phyloP scores from a whole-genome alignment of 2,329 filamentous ascomycete genomes.

The Aspergillus sclerotialis region DNA sequence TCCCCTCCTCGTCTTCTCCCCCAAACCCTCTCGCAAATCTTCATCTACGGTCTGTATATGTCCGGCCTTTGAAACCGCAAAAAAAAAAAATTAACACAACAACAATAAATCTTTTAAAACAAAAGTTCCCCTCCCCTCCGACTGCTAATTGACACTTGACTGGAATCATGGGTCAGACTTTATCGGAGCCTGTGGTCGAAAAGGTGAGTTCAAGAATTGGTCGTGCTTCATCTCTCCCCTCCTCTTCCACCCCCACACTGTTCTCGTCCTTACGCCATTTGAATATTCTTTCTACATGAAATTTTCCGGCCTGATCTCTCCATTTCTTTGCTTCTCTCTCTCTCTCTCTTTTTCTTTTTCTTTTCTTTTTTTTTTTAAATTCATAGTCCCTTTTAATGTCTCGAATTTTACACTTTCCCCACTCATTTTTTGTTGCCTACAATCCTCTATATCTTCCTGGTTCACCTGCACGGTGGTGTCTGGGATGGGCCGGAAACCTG shows the following conservation, averaged over 20 bases:
- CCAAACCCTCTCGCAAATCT: conserved; percentile 11
- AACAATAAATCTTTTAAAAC: conserved; percentile 8
- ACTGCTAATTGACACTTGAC: conserved; percentile 16
- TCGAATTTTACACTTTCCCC: background rate
- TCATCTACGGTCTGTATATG: conserved; percentile 7
- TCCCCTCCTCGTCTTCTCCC: conserved; percentile 13
- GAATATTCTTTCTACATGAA: conserved; percentile 3
- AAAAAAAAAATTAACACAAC: no score
- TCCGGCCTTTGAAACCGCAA: no score
- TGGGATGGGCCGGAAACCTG: no score
- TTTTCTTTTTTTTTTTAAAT: background rate
- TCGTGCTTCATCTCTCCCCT: conserved; percentile 14
- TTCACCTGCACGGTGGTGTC: no score
- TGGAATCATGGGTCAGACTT: conserved; percentile 87
- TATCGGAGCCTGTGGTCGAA: conserved; percentile 97
- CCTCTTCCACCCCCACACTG: conserved; percentile 20
- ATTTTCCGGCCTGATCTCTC: conserved; percentile 2
- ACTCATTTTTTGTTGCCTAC: no score
- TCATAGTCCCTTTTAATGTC: no score
- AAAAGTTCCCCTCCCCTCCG: conserved; percentile 5
- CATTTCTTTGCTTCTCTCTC: background rate
- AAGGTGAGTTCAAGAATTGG: conserved; percentile 62
- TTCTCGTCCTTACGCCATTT: conserved; percentile 14
- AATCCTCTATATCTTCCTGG: no score
- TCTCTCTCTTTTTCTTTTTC: background rate